These are phyloP conservation scores for Neonectria coccinea DNA, from an alignment of 2,329 filamentous ascomycete species.

Conservation along the genomic window DNA sequence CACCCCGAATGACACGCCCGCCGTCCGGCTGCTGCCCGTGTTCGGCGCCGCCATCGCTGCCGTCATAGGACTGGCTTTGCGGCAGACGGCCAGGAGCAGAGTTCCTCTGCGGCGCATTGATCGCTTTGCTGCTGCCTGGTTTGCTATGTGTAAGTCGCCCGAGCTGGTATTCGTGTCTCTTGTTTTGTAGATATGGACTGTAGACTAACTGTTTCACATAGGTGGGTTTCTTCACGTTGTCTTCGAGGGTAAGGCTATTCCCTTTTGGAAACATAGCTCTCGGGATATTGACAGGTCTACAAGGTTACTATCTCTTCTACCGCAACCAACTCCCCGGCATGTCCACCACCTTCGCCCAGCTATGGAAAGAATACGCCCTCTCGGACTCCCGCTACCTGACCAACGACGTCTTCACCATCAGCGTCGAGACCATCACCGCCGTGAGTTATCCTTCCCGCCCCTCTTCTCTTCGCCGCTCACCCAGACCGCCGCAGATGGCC, in stretches of 20 bases:
- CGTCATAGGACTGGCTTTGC: conserved; percentile 50
- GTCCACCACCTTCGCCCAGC: conserved; percentile 81
- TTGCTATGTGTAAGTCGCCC: conserved; percentile 62
- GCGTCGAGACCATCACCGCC: conserved; percentile 84
- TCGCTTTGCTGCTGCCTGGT: conserved; percentile 63
- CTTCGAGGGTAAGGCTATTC: conserved; percentile 74
- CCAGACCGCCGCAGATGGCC: conserved; percentile 52
- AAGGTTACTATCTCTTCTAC: conserved; percentile 81
- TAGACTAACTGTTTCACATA: conserved; percentile 45
- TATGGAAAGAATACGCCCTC: conserved; percentile 93
- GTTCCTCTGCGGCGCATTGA: conserved; percentile 49
- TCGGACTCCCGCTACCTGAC: conserved; percentile 90
- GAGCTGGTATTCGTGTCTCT: not conserved
- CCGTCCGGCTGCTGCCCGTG: conserved; percentile 53
- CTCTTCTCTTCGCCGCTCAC: conserved; percentile 5
- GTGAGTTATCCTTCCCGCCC: conserved; percentile 59
- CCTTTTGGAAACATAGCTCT: not conserved
- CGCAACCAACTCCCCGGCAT: conserved; percentile 73
- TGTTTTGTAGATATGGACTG: not conserved
- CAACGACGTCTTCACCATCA: conserved; percentile 85
- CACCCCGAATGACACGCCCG: conserved; percentile 56
- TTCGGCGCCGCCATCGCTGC: conserved; percentile 52
- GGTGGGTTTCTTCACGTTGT: conserved; percentile 79
- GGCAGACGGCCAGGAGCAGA: conserved; percentile 38
- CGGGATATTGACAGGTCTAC: conserved; percentile 6